phyloP scores from a whole-genome alignment of 1,139 yeast species.

The Arxiozyma bovina region DNA sequence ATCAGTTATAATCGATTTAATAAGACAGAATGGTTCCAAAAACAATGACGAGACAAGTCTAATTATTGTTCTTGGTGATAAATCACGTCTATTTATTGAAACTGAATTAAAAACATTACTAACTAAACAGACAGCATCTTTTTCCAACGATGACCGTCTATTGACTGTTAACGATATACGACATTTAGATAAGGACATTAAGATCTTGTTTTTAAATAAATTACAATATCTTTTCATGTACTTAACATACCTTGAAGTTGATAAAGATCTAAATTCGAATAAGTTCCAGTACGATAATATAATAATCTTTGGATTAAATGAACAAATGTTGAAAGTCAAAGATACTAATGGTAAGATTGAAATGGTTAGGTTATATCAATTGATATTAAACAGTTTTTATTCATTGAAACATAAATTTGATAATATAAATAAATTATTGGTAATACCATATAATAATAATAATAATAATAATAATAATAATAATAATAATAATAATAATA shows the following conservation, averaged over 20 bases:
- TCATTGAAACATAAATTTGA: background rate
- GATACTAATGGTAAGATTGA: background rate
- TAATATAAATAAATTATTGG: background rate
- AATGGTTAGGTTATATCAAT: background rate
- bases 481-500: background rate
- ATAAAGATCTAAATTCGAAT: slow-evolving; percentile 2
- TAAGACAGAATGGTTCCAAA: background rate
- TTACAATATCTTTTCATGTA: slow-evolving; percentile 29
- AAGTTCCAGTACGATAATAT: slow-evolving; percentile 14
- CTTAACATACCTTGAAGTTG: slow-evolving; percentile 27
- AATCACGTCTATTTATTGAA: slow-evolving; percentile 22
- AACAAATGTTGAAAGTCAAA: slow-evolving; percentile 9
- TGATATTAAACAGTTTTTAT: background rate
- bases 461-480: background rate
- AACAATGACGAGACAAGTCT: background rate
- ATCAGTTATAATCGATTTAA: background rate
- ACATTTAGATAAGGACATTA: slow-evolving; percentile 15
- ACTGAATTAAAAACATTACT: slow-evolving; percentile 6
- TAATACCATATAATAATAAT: background rate
- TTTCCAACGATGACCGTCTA: slow-evolving; percentile 2
- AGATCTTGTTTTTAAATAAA: slow-evolving; percentile 24
- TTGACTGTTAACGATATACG: slow-evolving; percentile 19
- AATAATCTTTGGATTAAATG: slow-evolving; percentile 26
- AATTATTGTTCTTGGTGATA: slow-evolving; percentile 14
- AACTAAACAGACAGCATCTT: background rate